Percentiles rank a stretch among this genome's conserved stretches.
Evolutionary conservation across 257 asterid species (phyloP).

Genomic region (Linaria vulgaris): DNA sequence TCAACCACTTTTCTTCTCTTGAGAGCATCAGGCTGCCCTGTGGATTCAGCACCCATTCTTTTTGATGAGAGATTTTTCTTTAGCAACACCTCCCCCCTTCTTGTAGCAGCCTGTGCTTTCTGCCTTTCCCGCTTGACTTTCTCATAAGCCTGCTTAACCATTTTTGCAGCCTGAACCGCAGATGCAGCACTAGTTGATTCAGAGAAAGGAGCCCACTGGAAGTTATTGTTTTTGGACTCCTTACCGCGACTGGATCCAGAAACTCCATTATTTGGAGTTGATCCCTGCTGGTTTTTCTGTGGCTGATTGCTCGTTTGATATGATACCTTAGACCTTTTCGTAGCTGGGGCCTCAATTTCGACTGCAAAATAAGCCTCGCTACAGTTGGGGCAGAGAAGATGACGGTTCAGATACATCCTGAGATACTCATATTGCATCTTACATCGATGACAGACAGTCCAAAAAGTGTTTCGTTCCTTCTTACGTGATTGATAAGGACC

Average conservation of each 20-base stretch:
- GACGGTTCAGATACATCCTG: conserved; percentile 64
- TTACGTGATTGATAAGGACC: conserved; percentile 37
- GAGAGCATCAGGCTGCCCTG: conserved; percentile 37
- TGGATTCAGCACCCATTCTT: conserved; percentile 37
- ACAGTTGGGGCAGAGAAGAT: conserved; percentile 82
- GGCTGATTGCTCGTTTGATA: conserved; percentile 30
- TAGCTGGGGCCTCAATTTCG: conserved; percentile 59
- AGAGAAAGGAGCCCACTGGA: conserved; percentile 71
- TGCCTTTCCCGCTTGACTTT: conserved; percentile 71
- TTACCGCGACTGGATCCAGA: conserved; percentile 23
- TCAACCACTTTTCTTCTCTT: conserved; percentile 62
- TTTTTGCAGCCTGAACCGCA: conserved; percentile 63
- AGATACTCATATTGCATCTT: conserved; percentile 82
- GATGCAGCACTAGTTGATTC: conserved; percentile 49
- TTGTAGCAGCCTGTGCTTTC: conserved; percentile 66
- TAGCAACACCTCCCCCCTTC: conserved; percentile 47
- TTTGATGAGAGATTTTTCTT: conserved; percentile 47
- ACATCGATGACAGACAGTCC: conserved; percentile 79
- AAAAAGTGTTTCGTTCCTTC: conserved; percentile 55
- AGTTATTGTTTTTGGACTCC: conserved; percentile 28
- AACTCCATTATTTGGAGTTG: conserved; percentile 25
- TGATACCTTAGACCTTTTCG: conserved; percentile 36
- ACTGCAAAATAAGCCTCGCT: conserved; percentile 71
- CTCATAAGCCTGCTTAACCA: conserved; percentile 77
- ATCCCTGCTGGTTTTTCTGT: conserved; percentile 34